Evolutionary conservation across 768 basidiomycete genomes (phyloP), one percentile per base, ranked within the genome.

Genomic region (Suillus luteus): DNA sequence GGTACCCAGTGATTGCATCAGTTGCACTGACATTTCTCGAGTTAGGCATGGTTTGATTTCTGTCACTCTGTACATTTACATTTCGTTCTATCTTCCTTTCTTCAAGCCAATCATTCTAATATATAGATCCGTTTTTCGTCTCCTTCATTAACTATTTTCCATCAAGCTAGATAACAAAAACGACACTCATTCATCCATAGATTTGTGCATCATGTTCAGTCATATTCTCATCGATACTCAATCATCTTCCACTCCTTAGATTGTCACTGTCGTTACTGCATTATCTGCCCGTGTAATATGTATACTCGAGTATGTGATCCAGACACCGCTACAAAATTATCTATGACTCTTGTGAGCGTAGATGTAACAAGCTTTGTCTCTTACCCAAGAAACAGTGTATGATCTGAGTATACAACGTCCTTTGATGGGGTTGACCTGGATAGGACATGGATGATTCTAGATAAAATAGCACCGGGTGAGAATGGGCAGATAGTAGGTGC

Each of bases 321-420:
- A 19, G 17, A 52, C 19, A 31, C 17, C 51, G 5, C 17, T 12
- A 33, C 31, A 33, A n/a, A 5, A 54, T 11, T 33, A 78, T 78
- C 5, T 31, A 31, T 31, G n/a, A 44, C 19, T n/a, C 19, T 44
- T 19, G 19, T 31, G 51, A 54, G 46, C 54, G 22, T 46, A 37
- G n/a, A 52, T 37, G 24, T 10, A 43, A 17, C 43, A 38, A 52
- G 33, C 0, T 38, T 46, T 15, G 11, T 37, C 6, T 62, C 71
- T 44, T 64, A 81, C 80, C 75, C 80, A 76, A 15, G 79, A 31
- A 31, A 31, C 77, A 22, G 73, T 74, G 65, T 80, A 77, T 62
- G 81, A 82, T 44, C 75, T 76, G 2, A 27, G 27, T 27, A 65
- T 83, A 83, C 62, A 72, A 84, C 2, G 81, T 82, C 14, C 69